Evolutionary conservation across 805 yeast species (phyloP).

Genomic region (Cyberlindnera mycetangii): DNA sequence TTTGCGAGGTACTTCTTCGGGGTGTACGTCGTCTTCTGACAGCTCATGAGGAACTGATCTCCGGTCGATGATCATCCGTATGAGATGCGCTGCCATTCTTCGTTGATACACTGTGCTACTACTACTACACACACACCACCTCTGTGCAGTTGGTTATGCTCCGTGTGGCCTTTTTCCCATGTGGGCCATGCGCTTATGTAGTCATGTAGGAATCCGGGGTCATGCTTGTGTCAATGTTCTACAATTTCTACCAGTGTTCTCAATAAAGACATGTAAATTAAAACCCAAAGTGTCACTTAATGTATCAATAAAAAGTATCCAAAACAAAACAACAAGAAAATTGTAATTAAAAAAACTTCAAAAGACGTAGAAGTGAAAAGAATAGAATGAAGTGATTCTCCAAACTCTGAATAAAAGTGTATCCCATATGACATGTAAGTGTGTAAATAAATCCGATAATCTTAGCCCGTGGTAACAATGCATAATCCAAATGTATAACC

Average conservation of each 20-base stretch:
- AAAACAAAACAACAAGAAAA: background rate
- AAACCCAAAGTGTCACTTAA: background rate
- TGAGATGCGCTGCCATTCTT: no score
- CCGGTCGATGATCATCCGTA: background rate
- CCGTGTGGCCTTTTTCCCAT: no score
- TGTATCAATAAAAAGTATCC: background rate
- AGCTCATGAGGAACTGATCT: no score
- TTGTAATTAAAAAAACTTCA: background rate
- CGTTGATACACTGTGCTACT: no score
- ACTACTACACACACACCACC: no score
- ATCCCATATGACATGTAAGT: background rate
- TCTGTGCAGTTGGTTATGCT: no score
- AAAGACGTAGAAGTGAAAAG: background rate
- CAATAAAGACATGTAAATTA: background rate
- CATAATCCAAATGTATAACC: constrained; percentile 1
- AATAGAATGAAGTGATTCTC: background rate
- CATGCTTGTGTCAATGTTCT: no score
- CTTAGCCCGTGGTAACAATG: background rate
- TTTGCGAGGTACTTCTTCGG: background rate
- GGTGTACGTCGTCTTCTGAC: background rate
- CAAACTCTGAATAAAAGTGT: background rate
- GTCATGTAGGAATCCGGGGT: background rate
- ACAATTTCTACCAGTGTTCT: background rate
- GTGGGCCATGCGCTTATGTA: no score
- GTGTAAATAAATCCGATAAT: background rate